A percentile compares a stretch with the other conserved stretches of the same genome.
phyloP scores from a whole-genome alignment of 2,329 filamentous ascomycete species.

The Lasiodiplodia hormozganensis region DNA sequence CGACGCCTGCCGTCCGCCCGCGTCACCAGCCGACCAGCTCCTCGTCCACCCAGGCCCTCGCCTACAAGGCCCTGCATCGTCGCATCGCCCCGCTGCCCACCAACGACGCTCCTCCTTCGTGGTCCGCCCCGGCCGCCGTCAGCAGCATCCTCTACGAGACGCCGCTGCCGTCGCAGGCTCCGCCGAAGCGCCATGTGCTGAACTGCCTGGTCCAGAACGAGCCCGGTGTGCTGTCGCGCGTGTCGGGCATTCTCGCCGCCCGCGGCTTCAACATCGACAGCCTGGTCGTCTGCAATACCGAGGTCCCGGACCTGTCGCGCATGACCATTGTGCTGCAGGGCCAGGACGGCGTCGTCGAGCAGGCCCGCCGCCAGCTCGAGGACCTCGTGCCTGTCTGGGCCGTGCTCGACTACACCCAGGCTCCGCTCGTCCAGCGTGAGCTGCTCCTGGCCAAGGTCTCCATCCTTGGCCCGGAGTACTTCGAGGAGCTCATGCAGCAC shows the following conservation, averaged over 20 bases:
- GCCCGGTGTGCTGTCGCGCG: constrained; percentile 93
- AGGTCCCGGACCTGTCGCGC: constrained; percentile 93
- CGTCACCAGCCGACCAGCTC: constrained; percentile 50
- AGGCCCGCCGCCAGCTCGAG: constrained; percentile 92
- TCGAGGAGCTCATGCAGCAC: constrained; percentile 93
- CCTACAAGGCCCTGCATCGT: constrained; percentile 95
- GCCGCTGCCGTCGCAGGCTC: constrained; percentile 79
- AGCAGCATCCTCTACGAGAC: constrained; percentile 99
- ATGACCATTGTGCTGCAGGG: constrained; percentile 99
- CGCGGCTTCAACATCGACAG: constrained; percentile 99
- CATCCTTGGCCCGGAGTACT: constrained; percentile 96
- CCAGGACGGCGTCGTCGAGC: constrained; percentile 96
- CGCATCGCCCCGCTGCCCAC: constrained; percentile 85
- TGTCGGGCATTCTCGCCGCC: constrained; percentile 94
- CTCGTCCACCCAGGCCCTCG: constrained; percentile 88
- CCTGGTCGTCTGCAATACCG: constrained; percentile 95
- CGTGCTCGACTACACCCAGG: constrained; percentile 91
- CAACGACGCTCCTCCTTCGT: constrained; percentile 78
- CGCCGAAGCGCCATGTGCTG: constrained; percentile 92
- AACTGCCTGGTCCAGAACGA: constrained; percentile 99
- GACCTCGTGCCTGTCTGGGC: constrained; percentile 98
- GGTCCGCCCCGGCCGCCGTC: constrained; percentile 88
- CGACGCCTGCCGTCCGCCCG: constrained; percentile 36
- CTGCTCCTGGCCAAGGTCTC: constrained; percentile 95
- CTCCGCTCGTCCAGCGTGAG: constrained; percentile 94